Evolutionary conservation across 2,329 filamentous ascomycete genomes (phyloP).

Genomic region (Coleophoma crateriformis): DNA sequence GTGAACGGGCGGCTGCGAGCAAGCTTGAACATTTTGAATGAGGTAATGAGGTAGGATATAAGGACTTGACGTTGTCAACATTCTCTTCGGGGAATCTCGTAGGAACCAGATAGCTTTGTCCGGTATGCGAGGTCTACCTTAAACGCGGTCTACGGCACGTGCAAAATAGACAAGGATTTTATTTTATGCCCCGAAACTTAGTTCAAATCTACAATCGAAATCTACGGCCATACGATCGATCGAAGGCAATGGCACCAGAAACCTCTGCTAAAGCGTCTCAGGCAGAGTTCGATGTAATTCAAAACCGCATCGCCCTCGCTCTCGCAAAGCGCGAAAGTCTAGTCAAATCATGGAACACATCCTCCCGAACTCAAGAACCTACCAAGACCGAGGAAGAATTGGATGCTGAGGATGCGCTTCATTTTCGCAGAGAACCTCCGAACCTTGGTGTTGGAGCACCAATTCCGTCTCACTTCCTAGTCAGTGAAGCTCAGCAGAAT

Average conservation of each 20-base stretch:
- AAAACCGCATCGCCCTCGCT: constrained; percentile 25
- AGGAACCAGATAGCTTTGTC: constrained; percentile 9
- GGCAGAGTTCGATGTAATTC: constrained; percentile 23
- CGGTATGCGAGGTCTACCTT: constrained; percentile 6
- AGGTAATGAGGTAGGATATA: constrained; percentile 5
- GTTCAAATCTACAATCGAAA: not conserved
- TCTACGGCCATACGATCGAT: not conserved
- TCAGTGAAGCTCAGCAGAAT: constrained; percentile 20
- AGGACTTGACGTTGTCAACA: not conserved
- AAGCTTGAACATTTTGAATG: constrained; percentile 75
- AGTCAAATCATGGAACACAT: constrained; percentile 23
- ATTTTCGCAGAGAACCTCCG: constrained; percentile 21
- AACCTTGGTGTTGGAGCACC: constrained; percentile 26
- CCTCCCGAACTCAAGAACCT: constrained; percentile 10
- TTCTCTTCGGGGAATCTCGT: constrained; percentile 10
- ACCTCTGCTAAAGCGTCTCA: constrained; percentile 14
- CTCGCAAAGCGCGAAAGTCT: constrained; percentile 25
- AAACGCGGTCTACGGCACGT: constrained; percentile 11
- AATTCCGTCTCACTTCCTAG: constrained; percentile 22
- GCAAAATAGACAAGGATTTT: constrained; percentile 1
- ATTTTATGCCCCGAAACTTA: not conserved
- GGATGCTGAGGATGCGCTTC: constrained; percentile 24
- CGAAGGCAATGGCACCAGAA: constrained; percentile 12
- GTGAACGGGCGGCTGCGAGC: constrained; percentile 76
- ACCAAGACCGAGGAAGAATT: constrained; percentile 24